These are phyloP conservation scores for Cryptosporidium bovis DNA, from an alignment of 169 alveolate genomes.

Conservation along the genomic window DNA sequence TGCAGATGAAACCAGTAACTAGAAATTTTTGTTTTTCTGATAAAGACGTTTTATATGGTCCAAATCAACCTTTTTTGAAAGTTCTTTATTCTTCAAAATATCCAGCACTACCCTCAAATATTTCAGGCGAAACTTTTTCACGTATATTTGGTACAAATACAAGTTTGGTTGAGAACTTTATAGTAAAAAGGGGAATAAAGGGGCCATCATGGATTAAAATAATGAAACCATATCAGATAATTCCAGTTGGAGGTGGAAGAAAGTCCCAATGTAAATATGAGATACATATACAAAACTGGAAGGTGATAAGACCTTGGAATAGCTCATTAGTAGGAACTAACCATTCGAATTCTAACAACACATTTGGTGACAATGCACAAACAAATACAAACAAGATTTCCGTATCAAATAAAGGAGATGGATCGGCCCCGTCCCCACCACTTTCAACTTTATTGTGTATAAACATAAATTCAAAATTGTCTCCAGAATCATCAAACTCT, in stretches of 20 bases:
- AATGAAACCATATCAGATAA: slow-evolving; percentile 44
- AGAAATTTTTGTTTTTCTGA: slow-evolving; percentile 58
- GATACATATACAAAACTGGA: slow-evolving; percentile 59
- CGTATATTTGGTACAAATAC: slow-evolving; percentile 78
- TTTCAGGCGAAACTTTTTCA: slow-evolving; percentile 76
- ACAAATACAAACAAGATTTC: neutral
- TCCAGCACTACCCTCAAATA: slow-evolving; percentile 73
- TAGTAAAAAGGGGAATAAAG: slow-evolving; percentile 82
- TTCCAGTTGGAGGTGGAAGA: slow-evolving; percentile 67
- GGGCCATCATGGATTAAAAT: slow-evolving; percentile 88
- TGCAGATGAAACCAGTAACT: slow-evolving; percentile 61
- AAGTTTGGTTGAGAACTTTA: slow-evolving; percentile 78
- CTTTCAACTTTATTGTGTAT: slow-evolving; percentile 5
- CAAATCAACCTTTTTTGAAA: slow-evolving; percentile 66
- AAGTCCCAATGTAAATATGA: slow-evolving; percentile 54
- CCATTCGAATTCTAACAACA: neutral
- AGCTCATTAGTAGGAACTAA: neutral
- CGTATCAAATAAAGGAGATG: neutral
- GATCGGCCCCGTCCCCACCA: slow-evolving; percentile 19
- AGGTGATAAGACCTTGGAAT: slow-evolving; percentile 60
- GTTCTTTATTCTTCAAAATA: slow-evolving; percentile 33
- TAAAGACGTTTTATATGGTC: slow-evolving; percentile 50
- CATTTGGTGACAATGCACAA: neutral
- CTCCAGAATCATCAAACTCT: slow-evolving; percentile 13
- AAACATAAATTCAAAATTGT: slow-evolving; percentile 35